Evolutionary conservation across 192 early-diverging fungal species (phyloP).

Genomic region (Chytriomyces hyalinus): DNA sequence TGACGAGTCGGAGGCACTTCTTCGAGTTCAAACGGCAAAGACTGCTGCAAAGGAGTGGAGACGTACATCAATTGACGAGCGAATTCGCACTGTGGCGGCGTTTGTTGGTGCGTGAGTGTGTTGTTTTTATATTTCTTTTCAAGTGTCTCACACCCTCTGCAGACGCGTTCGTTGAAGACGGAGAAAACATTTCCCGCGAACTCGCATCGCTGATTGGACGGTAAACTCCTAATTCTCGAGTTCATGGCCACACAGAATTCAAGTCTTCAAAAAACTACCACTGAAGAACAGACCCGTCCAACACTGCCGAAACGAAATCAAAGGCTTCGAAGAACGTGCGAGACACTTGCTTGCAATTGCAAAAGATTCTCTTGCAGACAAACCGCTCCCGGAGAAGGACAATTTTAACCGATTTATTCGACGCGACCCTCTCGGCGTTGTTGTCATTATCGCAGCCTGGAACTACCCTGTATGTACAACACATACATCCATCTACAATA

Average conservation of each 20-base stretch:
- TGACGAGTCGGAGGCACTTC: slow-evolving; percentile 13
- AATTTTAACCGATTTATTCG: slow-evolving; percentile 70
- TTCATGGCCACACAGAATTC: too few relatives aligned
- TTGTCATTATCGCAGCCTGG: slow-evolving; percentile 74
- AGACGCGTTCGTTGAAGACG: slow-evolving; percentile 59
- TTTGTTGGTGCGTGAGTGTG: slow-evolving; percentile 13
- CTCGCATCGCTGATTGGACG: slow-evolving; percentile 74
- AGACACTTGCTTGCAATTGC: slow-evolving; percentile 74
- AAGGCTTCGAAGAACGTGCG: slow-evolving; percentile 71
- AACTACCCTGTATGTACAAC: slow-evolving; percentile 66
- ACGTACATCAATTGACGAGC: slow-evolving; percentile 53
- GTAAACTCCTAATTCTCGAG: background rate
- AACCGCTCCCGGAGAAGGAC: slow-evolving; percentile 53
- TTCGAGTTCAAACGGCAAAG: slow-evolving; percentile 47
- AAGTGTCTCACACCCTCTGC: slow-evolving; percentile 45
- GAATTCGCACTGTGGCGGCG: slow-evolving; percentile 54
- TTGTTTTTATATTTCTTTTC: background rate
- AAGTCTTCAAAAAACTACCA: too few relatives aligned
- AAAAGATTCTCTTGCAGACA: slow-evolving; percentile 64
- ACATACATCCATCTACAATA: too few relatives aligned
- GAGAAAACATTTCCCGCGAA: slow-evolving; percentile 61
- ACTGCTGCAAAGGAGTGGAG: slow-evolving; percentile 63
- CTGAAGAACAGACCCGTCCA: slow-evolving; percentile 59
- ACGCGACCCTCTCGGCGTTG: slow-evolving; percentile 75
- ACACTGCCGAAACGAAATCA: slow-evolving; percentile 72